phyloP scores from a whole-genome alignment of 257 asterid species.

The Salvia splendens region DNA sequence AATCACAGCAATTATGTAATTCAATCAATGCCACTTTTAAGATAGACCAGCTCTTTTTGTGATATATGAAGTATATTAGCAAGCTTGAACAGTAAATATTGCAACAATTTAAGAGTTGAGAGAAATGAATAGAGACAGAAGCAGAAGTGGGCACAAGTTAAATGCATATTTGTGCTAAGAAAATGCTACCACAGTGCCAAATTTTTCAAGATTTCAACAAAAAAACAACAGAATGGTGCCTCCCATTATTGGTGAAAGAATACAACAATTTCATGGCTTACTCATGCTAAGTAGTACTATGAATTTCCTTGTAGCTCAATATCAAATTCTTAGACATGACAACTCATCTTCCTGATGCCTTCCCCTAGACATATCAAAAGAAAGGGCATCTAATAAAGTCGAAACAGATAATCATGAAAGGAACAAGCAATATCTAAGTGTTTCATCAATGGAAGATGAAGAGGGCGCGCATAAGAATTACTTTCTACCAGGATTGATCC shows the following conservation, averaged over 20 bases:
- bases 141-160: background rate
- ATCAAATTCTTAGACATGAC: conserved; percentile 7
- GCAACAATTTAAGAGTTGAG: conserved; percentile 7
- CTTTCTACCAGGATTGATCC: conserved; percentile 48
- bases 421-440: conserved; percentile 20
- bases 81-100: background rate
- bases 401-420: conserved; percentile 28
- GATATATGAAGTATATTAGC: background rate
- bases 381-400: conserved; percentile 22
- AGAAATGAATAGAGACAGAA: background rate
- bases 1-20: conserved; percentile 15
- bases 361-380: conserved; percentile 10
- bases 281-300: conserved; percentile 13
- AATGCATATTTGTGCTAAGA: conserved; percentile 7
- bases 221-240: background rate
- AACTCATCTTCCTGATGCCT: conserved; percentile 25
- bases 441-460: conserved; percentile 27
- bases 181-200: background rate
- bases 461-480: conserved; percentile 31
- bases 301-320: conserved; percentile 7
- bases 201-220: background rate
- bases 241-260: background rate
- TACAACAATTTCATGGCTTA: background rate
- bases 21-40: background rate
- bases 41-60: background rate